Evolutionary conservation across 2,329 filamentous ascomycete species (phyloP).

Genomic region (Trichophyton benhamiae): DNA sequence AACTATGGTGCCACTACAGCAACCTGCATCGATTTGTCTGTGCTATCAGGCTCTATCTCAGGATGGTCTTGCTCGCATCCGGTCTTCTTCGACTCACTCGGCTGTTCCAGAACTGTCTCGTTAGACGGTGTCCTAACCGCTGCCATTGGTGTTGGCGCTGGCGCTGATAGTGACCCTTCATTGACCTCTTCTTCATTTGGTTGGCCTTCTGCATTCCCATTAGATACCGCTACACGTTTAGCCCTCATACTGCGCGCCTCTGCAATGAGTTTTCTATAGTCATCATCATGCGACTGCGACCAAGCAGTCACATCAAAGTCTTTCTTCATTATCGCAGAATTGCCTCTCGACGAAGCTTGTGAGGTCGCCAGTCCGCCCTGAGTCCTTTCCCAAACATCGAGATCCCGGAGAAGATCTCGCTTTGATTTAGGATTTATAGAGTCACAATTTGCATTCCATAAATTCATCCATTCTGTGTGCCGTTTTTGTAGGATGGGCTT

Average conservation of each 20-base stretch:
- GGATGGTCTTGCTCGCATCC: not conserved
- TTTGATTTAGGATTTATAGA: constrained; percentile 59
- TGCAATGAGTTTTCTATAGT: constrained; percentile 70
- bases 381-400: constrained; percentile 78
- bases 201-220: not conserved
- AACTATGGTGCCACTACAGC: not conserved
- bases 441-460: constrained; percentile 97
- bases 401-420: constrained; percentile 58
- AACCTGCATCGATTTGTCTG: not conserved
- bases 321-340: constrained; percentile 58
- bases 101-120: not conserved
- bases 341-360: constrained; percentile 9
- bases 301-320: constrained; percentile 75
- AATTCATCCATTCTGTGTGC: constrained; percentile 84
- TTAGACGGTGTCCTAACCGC: not conserved
- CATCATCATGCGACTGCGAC: constrained; percentile 56
- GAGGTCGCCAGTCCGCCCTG: constrained; percentile 46
- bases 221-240: not conserved
- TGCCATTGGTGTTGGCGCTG: not conserved
- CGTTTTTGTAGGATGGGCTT: constrained; percentile 61
- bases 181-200: constrained; percentile 15
- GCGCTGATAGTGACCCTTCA: not conserved
- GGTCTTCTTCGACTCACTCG: no score
- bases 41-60: not conserved
- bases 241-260: constrained; percentile 44